phyloP scores from a whole-genome alignment of 805 yeast species.

The Schwanniomyces pseudopolymorphus region DNA sequence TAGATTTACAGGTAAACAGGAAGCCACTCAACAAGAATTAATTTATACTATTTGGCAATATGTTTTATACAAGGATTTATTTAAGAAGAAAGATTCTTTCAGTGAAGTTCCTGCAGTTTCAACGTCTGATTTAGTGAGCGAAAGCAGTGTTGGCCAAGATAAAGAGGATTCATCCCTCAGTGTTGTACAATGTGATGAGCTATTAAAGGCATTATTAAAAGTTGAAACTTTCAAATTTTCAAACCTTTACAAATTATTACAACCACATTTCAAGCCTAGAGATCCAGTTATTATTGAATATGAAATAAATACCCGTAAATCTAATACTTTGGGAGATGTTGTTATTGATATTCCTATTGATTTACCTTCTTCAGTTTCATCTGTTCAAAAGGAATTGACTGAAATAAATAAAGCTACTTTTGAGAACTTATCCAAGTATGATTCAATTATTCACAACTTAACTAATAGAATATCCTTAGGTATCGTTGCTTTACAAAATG shows the following conservation, averaged over 20 bases:
- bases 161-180: conserved; percentile 34
- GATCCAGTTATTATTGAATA: conserved; percentile 80
- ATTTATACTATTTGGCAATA: conserved; percentile 81
- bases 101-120: conserved; percentile 41
- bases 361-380: conserved; percentile 36
- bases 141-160: conserved; percentile 14
- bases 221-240: conserved; percentile 62
- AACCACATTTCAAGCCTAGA: conserved; percentile 72
- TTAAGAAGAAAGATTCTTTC: conserved; percentile 27
- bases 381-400: conserved; percentile 36
- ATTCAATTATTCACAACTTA: conserved; percentile 41
- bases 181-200: conserved; percentile 42
- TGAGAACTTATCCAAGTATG: conserved; percentile 43
- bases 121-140: conserved; percentile 17
- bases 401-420: conserved; percentile 39
- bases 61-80: conserved; percentile 62
- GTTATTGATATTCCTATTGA: conserved; percentile 67
- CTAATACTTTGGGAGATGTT: conserved; percentile 76
- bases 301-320: conserved; percentile 71
- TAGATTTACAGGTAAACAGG: conserved; percentile 68
- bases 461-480: conserved; percentile 48
- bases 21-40: conserved; percentile 83
- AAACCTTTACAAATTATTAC: conserved; percentile 66
- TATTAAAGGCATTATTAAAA: conserved; percentile 45
- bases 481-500: conserved; percentile 52